These are phyloP conservation scores for Pelargonium australe DNA, from an alignment of 441 rosid species.

Conservation along the genomic window DNA sequence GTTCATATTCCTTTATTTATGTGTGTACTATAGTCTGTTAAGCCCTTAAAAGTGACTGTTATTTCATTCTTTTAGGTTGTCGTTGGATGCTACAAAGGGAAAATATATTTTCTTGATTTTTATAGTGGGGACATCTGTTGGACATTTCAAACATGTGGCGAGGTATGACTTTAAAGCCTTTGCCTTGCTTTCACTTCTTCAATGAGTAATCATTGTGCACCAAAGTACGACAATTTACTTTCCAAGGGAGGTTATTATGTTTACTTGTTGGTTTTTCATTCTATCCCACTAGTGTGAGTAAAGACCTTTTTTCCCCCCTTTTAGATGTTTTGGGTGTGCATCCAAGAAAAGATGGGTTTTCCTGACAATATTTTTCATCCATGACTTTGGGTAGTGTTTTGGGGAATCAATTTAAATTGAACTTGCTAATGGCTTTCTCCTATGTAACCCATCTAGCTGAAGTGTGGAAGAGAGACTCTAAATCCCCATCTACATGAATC, in stretches of 20 bases:
- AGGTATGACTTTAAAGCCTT: constrained; percentile 42
- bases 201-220: background rate
- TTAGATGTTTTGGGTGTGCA: too few relatives aligned
- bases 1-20: constrained; percentile 28
- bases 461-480: too few relatives aligned
- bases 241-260: too few relatives aligned
- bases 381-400: too few relatives aligned
- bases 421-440: too few relatives aligned
- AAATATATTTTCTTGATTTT: constrained; percentile 71
- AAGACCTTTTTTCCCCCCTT: too few relatives aligned
- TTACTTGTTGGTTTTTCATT: background rate
- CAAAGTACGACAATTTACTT: background rate
- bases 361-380: too few relatives aligned
- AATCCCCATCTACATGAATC: too few relatives aligned
- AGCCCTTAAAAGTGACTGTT: constrained; percentile 19
- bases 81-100: constrained; percentile 84
- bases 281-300: too few relatives aligned
- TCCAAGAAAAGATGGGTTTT: too few relatives aligned
- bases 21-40: constrained; percentile 14
- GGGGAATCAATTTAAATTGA: too few relatives aligned
- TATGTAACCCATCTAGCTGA: too few relatives aligned
- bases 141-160: constrained; percentile 80
- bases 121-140: constrained; percentile 55
- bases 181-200: background rate
- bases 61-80: constrained; percentile 46